phyloP scores from a whole-genome alignment of 2,329 filamentous ascomycete genomes.

The Pseudogymnoascus sp. region DNA sequence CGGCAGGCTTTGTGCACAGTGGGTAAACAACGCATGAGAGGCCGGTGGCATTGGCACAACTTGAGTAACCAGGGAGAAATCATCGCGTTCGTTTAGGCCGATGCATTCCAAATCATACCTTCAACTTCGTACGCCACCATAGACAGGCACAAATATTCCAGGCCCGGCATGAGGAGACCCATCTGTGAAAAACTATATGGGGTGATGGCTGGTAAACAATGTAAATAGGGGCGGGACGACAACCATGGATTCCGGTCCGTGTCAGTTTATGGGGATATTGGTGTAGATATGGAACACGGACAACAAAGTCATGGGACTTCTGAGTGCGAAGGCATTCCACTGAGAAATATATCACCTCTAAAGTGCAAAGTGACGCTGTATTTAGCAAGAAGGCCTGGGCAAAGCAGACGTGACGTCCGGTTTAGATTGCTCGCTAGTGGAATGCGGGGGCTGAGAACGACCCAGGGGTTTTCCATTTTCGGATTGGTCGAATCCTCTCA shows the following conservation, averaged over 20 bases:
- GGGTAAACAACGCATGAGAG: neutral
- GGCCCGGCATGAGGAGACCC: neutral
- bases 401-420: neutral
- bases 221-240: neutral
- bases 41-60: neutral
- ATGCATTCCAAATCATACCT: neutral
- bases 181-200: neutral
- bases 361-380: slow-evolving; percentile 1
- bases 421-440: slow-evolving; percentile 8
- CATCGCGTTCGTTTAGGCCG: neutral
- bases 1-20: neutral
- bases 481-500: neutral
- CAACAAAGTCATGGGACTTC: neutral
- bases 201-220: neutral
- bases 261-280: neutral
- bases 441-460: neutral
- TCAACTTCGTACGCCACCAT: neutral
- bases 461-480: neutral
- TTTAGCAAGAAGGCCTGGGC: neutral
- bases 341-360: slow-evolving; percentile 6
- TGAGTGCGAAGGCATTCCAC: neutral
- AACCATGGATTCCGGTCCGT: neutral
- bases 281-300: neutral
- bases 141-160: neutral
- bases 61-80: neutral